A percentile compares a stretch with the other conserved stretches of the same genome.
Evolutionary conservation across 345 rosid species (phyloP).

Genomic region (Trapa incisa): DNA sequence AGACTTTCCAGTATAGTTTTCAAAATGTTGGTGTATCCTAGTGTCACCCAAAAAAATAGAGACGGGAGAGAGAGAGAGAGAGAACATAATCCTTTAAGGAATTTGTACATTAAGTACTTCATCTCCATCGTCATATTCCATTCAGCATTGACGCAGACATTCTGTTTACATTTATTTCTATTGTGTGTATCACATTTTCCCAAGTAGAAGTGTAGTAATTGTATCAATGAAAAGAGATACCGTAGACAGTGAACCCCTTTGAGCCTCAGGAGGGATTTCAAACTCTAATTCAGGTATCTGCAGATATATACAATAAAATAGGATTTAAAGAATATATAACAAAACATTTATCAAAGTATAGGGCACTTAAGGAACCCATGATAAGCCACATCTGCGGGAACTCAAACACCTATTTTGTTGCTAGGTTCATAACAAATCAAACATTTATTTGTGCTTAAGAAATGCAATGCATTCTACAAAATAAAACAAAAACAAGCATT

Average conservation of each 20-base stretch:
- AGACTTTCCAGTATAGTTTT: background rate
- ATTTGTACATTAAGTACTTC: background rate
- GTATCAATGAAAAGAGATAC: constrained; percentile 21
- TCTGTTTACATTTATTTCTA: background rate
- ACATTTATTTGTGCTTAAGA: background rate
- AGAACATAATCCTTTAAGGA: background rate
- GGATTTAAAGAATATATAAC: background rate
- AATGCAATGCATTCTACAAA: background rate
- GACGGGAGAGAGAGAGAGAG: too few relatives aligned
- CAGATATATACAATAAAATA: background rate
- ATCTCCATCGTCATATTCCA: background rate
- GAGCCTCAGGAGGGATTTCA: constrained; percentile 97
- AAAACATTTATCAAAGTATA: background rate
- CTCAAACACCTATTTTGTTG: background rate
- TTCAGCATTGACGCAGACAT: background rate
- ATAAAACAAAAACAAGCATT: background rate
- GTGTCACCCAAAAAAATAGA: background rate
- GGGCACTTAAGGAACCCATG: background rate
- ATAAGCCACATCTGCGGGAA: background rate
- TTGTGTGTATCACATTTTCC: too few relatives aligned
- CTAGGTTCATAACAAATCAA: background rate
- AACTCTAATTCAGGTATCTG: constrained; percentile 91
- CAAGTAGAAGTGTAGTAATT: background rate
- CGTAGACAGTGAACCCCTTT: constrained; percentile 80
- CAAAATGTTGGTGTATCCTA: background rate